Evolutionary conservation across 441 rosid species (phyloP).

Genomic region (Arabidopsis hybrid): DNA sequence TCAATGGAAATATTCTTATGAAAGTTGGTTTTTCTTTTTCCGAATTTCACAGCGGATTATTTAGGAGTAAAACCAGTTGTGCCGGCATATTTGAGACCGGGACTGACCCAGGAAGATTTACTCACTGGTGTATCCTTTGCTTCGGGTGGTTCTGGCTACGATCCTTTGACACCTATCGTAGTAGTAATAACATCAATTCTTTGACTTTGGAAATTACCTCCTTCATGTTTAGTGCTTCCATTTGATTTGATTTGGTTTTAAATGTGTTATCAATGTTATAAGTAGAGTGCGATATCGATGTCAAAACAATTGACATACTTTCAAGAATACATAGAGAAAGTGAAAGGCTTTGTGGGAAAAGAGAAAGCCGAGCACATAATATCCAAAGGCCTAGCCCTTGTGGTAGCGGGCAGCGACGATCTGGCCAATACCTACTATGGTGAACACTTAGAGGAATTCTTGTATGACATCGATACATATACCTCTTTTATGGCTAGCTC

Average conservation of each 20-base stretch:
- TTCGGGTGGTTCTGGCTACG: conserved; percentile 57
- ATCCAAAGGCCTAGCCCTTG: conserved; percentile 49
- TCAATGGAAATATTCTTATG: neutral
- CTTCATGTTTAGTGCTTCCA: neutral
- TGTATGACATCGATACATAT: conserved; percentile 54
- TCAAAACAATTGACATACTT: conserved; percentile 57
- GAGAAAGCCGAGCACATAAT: conserved; percentile 52
- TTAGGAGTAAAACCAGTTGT: conserved; percentile 45
- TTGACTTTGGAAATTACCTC: neutral
- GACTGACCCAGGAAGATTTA: conserved; percentile 45
- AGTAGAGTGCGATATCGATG: conserved; percentile 70
- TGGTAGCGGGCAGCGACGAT: conserved; percentile 67
- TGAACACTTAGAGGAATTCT: conserved; percentile 38
- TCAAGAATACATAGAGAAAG: conserved; percentile 58
- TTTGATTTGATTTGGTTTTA: neutral
- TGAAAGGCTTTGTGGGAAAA: conserved; percentile 55
- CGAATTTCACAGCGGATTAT: conserved; percentile 42
- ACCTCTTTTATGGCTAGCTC: conserved; percentile 50
- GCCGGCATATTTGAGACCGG: conserved; percentile 50
- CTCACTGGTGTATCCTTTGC: conserved; percentile 59
- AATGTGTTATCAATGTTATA: conserved; percentile 18
- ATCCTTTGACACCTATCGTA: conserved; percentile 50
- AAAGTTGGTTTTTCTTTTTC: neutral
- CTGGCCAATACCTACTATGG: conserved; percentile 59
- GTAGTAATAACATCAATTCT: conserved; percentile 40